Percentiles rank a stretch among this genome's conserved stretches.
Conservation (phyloP, 148 eudicot species). For the Rhododendron williamsianum region DNA sequence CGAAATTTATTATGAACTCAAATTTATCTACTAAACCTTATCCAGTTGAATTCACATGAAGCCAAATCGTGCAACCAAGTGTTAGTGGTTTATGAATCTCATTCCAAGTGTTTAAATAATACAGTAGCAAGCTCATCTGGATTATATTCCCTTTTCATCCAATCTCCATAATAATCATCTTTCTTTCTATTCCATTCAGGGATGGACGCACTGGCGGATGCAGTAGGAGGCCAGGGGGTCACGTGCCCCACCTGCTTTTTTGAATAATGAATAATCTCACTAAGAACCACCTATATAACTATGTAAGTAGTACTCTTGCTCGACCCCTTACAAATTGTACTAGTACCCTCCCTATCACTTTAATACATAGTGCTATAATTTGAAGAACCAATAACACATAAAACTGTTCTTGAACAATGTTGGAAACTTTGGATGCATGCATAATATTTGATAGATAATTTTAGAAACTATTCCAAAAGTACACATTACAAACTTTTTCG, state of each 20-base stretch:
- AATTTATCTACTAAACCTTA: neutral
- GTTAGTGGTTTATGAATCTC: neutral
- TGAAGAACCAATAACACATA: neutral
- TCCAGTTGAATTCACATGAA: neutral
- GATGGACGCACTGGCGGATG: neutral
- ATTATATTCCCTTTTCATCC: neutral
- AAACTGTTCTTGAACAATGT: neutral
- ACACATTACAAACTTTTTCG: neutral
- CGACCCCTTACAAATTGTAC: neutral
- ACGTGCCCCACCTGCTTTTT: too few species aligned
- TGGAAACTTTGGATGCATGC: neutral
- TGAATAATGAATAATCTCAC: neutral
- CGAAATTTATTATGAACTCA: neutral
- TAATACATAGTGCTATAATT: neutral
- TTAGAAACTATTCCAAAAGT: neutral
- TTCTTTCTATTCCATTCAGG: neutral
- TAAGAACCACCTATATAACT: neutral
- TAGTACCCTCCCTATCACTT: neutral
- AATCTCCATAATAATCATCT: neutral
- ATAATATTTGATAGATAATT: neutral
- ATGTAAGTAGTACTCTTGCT: neutral
- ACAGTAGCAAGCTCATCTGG: neutral
- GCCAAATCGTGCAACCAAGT: neutral
- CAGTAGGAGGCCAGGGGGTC: too few species aligned
- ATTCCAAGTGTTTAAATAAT: neutral